Evolutionary conservation across 2,329 filamentous ascomycete species (phyloP), one percentile per base, ranked within the genome.

Genomic region (Nakataea oryzae): DNA sequence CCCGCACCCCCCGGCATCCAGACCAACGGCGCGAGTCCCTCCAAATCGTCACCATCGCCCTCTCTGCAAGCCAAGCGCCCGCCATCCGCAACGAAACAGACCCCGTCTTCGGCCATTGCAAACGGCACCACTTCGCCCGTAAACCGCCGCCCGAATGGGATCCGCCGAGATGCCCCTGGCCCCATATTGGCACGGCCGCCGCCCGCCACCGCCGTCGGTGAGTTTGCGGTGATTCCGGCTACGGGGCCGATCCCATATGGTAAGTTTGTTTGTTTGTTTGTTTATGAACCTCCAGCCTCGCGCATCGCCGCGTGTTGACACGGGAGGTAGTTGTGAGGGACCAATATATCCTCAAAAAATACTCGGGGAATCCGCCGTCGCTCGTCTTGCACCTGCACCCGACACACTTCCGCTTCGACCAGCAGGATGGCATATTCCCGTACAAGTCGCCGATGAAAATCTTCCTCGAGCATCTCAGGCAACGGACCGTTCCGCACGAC

Each of bases 371-470:
- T 60, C 85, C 87, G 11, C 93, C 95, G 0, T 97, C 93, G 4
- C 79, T 99, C 28, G 86, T 93, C 60, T 79, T 99, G 28, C 93
- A 97, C 72, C 79, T 99, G 34, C 87, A 97, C 71, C 82, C 86
- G 12, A 91, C 84, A 5, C 88, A 96, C 74, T 97, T 96, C 72
- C 86, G 89, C 63, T 96, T 99, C 75, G 93, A 97, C 68, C 86
- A 92, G 69, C 93, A 97, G 74, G 92, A 96, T 73, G 90, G 93
- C 70, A 93, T 90, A 71, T 97, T 96, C 69, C 83, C 85, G 6
- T 97, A 97, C 74, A 90, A 91, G 69, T 96, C 92, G 26, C 92
- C 95, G 28, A 97, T 97, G 93, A 86, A 83, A 68, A 75, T 90
- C 24, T 82, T 88, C 67, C 79, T 97, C 50, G 86, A 96, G 67